A percentile compares a stretch with the other conserved stretches of the same genome.
Conservation (phyloP, 2,329 filamentous ascomycete species). For the Paraphaeosphaeria minitans region DNA sequence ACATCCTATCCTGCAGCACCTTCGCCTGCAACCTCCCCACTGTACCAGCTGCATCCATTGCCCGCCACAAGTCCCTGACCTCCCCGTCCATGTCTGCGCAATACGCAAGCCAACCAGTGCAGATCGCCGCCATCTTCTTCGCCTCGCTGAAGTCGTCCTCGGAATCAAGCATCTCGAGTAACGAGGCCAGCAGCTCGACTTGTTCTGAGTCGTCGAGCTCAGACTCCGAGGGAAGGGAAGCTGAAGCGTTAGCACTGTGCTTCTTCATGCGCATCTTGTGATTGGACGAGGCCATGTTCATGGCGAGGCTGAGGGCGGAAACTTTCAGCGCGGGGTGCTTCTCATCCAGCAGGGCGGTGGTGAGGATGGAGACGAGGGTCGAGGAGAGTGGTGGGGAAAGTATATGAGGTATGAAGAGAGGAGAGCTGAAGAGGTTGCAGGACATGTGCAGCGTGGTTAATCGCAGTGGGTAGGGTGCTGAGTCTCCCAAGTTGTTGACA, state of each 20-base stretch:
- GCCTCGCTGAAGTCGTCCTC: constrained; percentile 66
- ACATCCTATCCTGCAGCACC: constrained; percentile 35
- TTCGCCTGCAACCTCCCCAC: constrained; percentile 50
- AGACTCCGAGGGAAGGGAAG: constrained; percentile 20
- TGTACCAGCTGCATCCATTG: constrained; percentile 73
- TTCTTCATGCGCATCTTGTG: constrained; percentile 67
- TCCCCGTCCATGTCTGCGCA: constrained; percentile 72
- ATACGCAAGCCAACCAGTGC: constrained; percentile 77
- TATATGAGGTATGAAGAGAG: constrained; percentile 70
- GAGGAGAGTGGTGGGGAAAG: constrained; percentile 57
- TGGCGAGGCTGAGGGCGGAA: constrained; percentile 80
- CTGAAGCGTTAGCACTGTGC: constrained; percentile 35
- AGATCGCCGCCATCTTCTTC: constrained; percentile 75
- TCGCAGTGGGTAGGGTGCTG: constrained; percentile 78
- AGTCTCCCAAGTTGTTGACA: constrained; percentile 59
- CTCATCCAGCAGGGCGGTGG: constrained; percentile 78
- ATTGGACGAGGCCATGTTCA: constrained; percentile 77
- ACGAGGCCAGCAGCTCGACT: constrained; percentile 79
- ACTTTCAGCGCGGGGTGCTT: constrained; percentile 76
- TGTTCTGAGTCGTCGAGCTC: constrained; percentile 71
- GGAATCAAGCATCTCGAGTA: constrained; percentile 71
- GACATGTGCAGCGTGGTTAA: constrained; percentile 82
- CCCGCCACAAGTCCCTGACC: constrained; percentile 76
- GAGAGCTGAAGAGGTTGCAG: constrained; percentile 82
- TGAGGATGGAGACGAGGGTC: constrained; percentile 69